These are phyloP conservation scores for Obelidium mucronatum DNA, from an alignment of 192 early-diverging fungal genomes.

Conservation along the genomic window DNA sequence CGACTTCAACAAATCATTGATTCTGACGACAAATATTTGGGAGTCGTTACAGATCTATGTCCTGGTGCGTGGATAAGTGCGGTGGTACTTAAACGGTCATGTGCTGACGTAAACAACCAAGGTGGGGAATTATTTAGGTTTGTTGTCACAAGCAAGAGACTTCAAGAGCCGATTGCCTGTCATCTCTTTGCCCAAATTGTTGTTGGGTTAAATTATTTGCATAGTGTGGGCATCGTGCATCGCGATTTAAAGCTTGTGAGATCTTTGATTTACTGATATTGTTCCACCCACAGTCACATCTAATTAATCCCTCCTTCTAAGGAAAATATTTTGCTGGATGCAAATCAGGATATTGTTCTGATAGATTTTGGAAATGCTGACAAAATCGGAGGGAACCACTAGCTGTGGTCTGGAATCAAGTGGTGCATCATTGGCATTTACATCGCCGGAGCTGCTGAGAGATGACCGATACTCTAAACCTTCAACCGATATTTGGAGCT, in stretches of 20 bases:
- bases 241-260: constrained; percentile 92
- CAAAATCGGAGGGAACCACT: not conserved
- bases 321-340: constrained; percentile 86
- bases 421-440: not conserved
- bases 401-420: not conserved
- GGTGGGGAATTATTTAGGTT: constrained; percentile 96
- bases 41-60: constrained; percentile 86
- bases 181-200: constrained; percentile 94
- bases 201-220: constrained; percentile 89
- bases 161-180: constrained; percentile 89
- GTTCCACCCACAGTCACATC: not conserved
- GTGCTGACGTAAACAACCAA: constrained; percentile 8
- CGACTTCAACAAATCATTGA: constrained; percentile 94
- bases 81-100: not conserved
- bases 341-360: constrained; percentile 82
- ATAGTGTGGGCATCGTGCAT: constrained; percentile 91
- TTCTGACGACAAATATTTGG: constrained; percentile 87
- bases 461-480: constrained; percentile 12
- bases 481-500: constrained; percentile 45
- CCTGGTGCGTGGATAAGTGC: not conserved
- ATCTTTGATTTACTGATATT: no score
- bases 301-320: not conserved
- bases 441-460: not conserved
- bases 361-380: constrained; percentile 93
- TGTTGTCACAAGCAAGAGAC: constrained; percentile 88